phyloP scores from a whole-genome alignment of 2,329 filamentous ascomycete genomes.

The Stemphylium lycopersici region DNA sequence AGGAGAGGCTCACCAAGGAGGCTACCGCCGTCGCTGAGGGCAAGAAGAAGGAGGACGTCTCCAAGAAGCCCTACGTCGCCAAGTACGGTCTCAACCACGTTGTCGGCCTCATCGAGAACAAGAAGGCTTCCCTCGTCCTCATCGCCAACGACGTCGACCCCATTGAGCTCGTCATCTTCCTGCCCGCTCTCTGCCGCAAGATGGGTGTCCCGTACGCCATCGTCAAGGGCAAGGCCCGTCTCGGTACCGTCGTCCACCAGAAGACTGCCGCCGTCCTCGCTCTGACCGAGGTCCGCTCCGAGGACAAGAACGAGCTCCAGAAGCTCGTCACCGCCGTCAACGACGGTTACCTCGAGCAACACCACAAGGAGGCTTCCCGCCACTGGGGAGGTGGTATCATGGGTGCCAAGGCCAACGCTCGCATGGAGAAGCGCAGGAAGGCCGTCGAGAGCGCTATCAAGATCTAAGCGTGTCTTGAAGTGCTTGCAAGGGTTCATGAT shows the following conservation, averaged over 20 bases:
- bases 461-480: slow-evolving; percentile 70
- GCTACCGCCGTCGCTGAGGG: slow-evolving; percentile 96
- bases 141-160: slow-evolving; percentile 99
- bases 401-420: slow-evolving; percentile 87
- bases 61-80: slow-evolving; percentile 99
- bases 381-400: slow-evolving; percentile 99
- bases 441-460: slow-evolving; percentile 93
- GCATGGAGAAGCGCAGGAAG: slow-evolving; percentile 88
- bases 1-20: slow-evolving; percentile 98
- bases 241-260: slow-evolving; percentile 99
- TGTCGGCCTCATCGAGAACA: slow-evolving; percentile 69
- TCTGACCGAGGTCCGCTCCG: slow-evolving; percentile 92
- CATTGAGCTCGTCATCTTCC: slow-evolving; percentile 99
- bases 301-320: slow-evolving; percentile 98
- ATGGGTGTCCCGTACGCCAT: slow-evolving; percentile 99
- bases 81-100: slow-evolving; percentile 99
- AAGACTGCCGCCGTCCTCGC: slow-evolving; percentile 98
- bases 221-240: slow-evolving; percentile 99
- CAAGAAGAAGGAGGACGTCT: slow-evolving; percentile 99
- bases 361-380: slow-evolving; percentile 87
- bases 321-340: slow-evolving; percentile 97
- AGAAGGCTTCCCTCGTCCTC: slow-evolving; percentile 97
- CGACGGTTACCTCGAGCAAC: slow-evolving; percentile 89
- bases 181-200: slow-evolving; percentile 99
- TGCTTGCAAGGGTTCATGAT: slow-evolving; percentile 35